Conservation (phyloP, 2,329 filamentous ascomycete species). For the Sarocladiaceae sp. region DNA sequence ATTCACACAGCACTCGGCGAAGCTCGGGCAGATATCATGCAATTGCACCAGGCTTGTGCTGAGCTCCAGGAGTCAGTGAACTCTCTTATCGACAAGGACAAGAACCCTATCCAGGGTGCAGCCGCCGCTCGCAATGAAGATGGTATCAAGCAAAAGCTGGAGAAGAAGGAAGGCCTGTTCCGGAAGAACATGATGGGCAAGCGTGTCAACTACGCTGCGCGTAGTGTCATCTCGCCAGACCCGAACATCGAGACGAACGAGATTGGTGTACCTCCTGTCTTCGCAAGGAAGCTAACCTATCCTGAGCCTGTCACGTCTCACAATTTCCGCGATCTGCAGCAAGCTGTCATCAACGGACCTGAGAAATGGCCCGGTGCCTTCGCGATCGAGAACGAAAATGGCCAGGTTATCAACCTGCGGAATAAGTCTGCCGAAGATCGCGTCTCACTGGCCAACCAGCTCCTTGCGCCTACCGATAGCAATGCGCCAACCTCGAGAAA, state of each 20-base stretch:
- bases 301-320: slow-evolving; percentile 96
- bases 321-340: slow-evolving; percentile 93
- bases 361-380: slow-evolving; percentile 92
- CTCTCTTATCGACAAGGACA: slow-evolving; percentile 83
- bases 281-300: slow-evolving; percentile 92
- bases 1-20: slow-evolving; percentile 55
- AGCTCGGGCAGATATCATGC: slow-evolving; percentile 50
- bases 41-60: slow-evolving; percentile 78
- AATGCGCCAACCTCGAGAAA: slow-evolving; percentile 72
- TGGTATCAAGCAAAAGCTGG: slow-evolving; percentile 94
- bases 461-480: slow-evolving; percentile 78
- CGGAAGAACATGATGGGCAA: slow-evolving; percentile 99
- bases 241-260: slow-evolving; percentile 99
- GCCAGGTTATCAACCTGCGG: slow-evolving; percentile 81
- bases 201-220: slow-evolving; percentile 95
- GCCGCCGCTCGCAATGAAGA: slow-evolving; percentile 79
- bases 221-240: slow-evolving; percentile 96
- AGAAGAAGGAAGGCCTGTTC: slow-evolving; percentile 98
- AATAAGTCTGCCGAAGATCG: slow-evolving; percentile 87
- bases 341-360: slow-evolving; percentile 91
- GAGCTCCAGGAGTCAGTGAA: slow-evolving; percentile 88
- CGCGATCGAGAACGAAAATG: slow-evolving; percentile 93
- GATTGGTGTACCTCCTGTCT: slow-evolving; percentile 97
- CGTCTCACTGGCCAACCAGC: slow-evolving; percentile 83
- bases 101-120: slow-evolving; percentile 75